These are phyloP conservation scores for Tetrahymena malaccensis DNA, from an alignment of 73 alveolate species.

Conservation along the genomic window DNA sequence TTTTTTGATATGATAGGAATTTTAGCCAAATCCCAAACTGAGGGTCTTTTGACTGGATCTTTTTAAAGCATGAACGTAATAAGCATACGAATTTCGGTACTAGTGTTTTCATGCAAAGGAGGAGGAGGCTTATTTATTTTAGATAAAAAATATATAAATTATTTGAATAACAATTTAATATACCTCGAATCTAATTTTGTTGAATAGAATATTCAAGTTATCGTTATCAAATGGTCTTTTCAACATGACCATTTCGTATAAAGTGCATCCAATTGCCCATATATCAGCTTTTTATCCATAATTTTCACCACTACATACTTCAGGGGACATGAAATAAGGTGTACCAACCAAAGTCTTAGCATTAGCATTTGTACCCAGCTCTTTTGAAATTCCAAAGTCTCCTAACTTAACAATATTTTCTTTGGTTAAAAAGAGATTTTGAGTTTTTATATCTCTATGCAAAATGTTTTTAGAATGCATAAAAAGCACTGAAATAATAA, in stretches of 20 bases:
- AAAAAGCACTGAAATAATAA: conserved; percentile 74
- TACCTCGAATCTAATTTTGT: background rate
- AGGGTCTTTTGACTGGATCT: conserved; percentile 73
- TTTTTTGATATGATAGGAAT: conserved; percentile 51
- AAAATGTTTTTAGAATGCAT: conserved; percentile 84
- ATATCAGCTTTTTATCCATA: conserved; percentile 92
- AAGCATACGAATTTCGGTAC: conserved; percentile 36
- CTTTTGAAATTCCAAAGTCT: conserved; percentile 89
- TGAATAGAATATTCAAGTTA: conserved; percentile 45
- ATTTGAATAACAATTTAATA: no score
- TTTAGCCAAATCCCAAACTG: conserved; percentile 61
- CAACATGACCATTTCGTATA: conserved; percentile 81
- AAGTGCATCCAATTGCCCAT: conserved; percentile 93
- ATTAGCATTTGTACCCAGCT: conserved; percentile 57
- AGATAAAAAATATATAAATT: background rate
- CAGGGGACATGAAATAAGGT: conserved; percentile 93
- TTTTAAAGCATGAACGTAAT: conserved; percentile 55
- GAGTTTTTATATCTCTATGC: conserved; percentile 86
- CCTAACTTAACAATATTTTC: conserved; percentile 76
- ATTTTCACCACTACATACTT: conserved; percentile 78
- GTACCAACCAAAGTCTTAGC: conserved; percentile 89
- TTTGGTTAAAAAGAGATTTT: conserved; percentile 72
- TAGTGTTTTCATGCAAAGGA: conserved; percentile 45
- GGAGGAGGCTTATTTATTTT: conserved; percentile 17
- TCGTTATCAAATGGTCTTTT: conserved; percentile 86